These are phyloP conservation scores for Psilocybe azurescens DNA, from an alignment of 768 basidiomycete species.

Conservation along the genomic window DNA sequence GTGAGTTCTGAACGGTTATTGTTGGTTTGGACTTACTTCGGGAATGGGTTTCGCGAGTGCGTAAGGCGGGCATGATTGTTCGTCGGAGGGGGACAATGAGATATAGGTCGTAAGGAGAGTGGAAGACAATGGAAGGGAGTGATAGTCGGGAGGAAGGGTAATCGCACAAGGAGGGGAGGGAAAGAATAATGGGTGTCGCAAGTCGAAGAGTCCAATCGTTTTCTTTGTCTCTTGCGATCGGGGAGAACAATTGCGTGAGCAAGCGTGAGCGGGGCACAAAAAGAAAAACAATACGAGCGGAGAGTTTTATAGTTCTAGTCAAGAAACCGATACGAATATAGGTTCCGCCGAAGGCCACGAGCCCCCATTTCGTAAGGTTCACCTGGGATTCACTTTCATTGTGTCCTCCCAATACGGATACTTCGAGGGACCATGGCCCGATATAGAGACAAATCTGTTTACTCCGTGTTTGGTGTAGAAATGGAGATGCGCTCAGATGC, in stretches of 20 bases:
- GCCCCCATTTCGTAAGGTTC: conserved; percentile 41
- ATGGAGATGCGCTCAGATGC: conserved; percentile 31
- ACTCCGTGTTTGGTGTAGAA: conserved; percentile 40
- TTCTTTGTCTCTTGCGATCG: conserved; percentile 54
- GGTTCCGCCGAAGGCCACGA: conserved; percentile 44
- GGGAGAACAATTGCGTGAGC: conserved; percentile 63
- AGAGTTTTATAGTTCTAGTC: conserved; percentile 56
- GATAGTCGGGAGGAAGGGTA: conserved; percentile 11
- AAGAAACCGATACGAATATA: conserved; percentile 34
- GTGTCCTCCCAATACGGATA: conserved; percentile 35
- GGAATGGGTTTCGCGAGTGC: conserved; percentile 76
- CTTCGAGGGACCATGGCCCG: conserved; percentile 39
- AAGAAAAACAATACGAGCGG: conserved; percentile 57
- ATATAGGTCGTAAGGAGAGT: conserved; percentile 33
- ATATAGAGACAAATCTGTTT: conserved; percentile 37
- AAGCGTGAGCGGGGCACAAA: conserved; percentile 57
- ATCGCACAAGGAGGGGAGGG: conserved; percentile 39
- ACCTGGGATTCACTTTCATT: conserved; percentile 37
- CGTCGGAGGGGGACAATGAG: conserved; percentile 34
- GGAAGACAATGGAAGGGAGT: conserved; percentile 21
- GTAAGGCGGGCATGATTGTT: conserved; percentile 76
- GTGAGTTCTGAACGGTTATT: conserved; percentile 4
- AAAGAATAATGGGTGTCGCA: conserved; percentile 55
- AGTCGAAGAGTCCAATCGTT: conserved; percentile 43
- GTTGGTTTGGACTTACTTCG: conserved; percentile 40